phyloP scores from a whole-genome alignment of 176 grass and related monocot genomes.

The maize (Zea mays) region Zm-B73-REFERENCE-NAM-5.0 NC_050100.1:216072501-216073000 shows the following conservation, averaged over 20 bases:
- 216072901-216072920: too few relatives aligned
- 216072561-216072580: conserved; percentile 30
- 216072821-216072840: too few relatives aligned
- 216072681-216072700: background rate
- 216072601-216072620: conserved; percentile 21
- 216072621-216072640: background rate
- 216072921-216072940: too few relatives aligned
- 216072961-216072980: too few relatives aligned
- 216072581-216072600: conserved; percentile 16
- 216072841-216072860: too few relatives aligned
- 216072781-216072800: too few relatives aligned
- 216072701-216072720: background rate
- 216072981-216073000: too few relatives aligned
- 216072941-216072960: too few relatives aligned
- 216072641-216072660: conserved; percentile 8
- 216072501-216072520: conserved; percentile 3
- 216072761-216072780: background rate
- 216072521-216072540: conserved; percentile 22
- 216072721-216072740: background rate
- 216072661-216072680: conserved; percentile 12
- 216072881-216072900: too few relatives aligned
- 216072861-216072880: too few relatives aligned
- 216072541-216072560: background rate
- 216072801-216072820: too few relatives aligned
- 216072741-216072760: conserved; percentile 1